Evolutionary conservation across 139 green algal genomes (phyloP), one percentile per base, ranked within the genome.

Genomic region (Picochlorum sp.): DNA sequence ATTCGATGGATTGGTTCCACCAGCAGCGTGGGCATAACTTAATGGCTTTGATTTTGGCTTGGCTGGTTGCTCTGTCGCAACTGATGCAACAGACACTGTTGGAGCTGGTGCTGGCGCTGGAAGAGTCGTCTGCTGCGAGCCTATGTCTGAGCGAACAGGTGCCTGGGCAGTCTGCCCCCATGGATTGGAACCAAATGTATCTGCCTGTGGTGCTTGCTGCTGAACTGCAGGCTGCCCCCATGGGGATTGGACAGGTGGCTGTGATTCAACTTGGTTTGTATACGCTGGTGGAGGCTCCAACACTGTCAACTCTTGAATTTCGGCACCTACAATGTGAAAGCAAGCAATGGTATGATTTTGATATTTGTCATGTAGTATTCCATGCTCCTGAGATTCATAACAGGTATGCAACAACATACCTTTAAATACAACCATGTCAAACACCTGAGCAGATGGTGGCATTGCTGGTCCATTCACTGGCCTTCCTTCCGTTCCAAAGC

Each of bases 401-500:
- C 28, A 30, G 28, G 28, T 30, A 30, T 7, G 28, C 28, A 30
- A 30, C 28, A 30, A 30, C 16, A 55, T 57, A 89, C 86, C 92
- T 68, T 86, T 84, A 72, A 97, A 97, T 45, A 95, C 85, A 65
- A 97, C 95, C 68, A 87, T 90, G 41, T 96, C 87, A 44, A 95
- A 97, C 6, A 95, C 76, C 59, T 96, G 83, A 58, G 84, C 78
- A 60, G 66, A 86, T 9, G 85, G 75, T 3, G 71, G 81, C 18
- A 66, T 45, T 23, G 15, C 60, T 20, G 15, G 14, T 21, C 16
- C 37, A 23, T 31, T 45, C 14, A 52, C 44, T 23, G 96, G 84
- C n/a, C 91, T 80, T 21, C 85, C 88, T 64, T 97, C 91, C 0
- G 89, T 96, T n/a, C 91, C 91, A 65, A 90, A 95, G 18, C 88